Evolutionary conservation across 257 asterid species (phyloP), one percentile per base, ranked within the genome.

Genomic region (Ilex asprella): DNA sequence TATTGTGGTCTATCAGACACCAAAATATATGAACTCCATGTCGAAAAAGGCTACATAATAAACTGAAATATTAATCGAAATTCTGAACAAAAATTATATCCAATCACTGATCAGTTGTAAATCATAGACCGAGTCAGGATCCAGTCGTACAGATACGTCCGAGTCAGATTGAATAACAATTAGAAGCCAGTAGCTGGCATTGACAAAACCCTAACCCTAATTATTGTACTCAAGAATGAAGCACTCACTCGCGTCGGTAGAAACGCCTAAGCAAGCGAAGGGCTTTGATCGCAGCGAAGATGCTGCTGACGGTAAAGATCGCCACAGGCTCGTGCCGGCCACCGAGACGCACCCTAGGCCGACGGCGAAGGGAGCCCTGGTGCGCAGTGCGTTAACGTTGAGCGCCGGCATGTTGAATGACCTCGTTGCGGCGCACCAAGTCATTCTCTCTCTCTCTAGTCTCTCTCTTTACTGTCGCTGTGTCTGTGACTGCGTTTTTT

Each of bases 381-480:
- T 62, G 16, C 88, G 83, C 59, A 88, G 69, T 15, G 78, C 73
- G 31, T 67, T 67, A 31, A 75, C 84, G 50, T 86, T 85, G 62
- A 88, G 43, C 41, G 95, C 78, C 69, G 95, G 95, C 41, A 92
- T 12, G 47, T 80, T 83, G 60, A 92, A 88, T 64, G 62, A 80
- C 78, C 84, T 91, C 49, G 87, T 81, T 71, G 87, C 93, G 82
- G 86, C 78, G 73, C 63, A 73, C 95, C 92, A 91, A 67, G 88
- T 81, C 98, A 88, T 91, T 32, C 27, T 60, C 14, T 49, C 31
- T 54, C 16, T 35, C 59, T 12, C 29, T 30, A 21, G 12, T 55
- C 2, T 16, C 41, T 35, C 41, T 35, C 7, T 35, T 5, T 35
- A 3, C 41, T 2, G 41, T 21, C 27, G 0, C 1, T 21, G 27